A percentile compares a stretch with the other conserved stretches of the same genome.
Evolutionary conservation across 208 protist genomes (phyloP).

Genomic region (Trypanosoma conorhini): DNA sequence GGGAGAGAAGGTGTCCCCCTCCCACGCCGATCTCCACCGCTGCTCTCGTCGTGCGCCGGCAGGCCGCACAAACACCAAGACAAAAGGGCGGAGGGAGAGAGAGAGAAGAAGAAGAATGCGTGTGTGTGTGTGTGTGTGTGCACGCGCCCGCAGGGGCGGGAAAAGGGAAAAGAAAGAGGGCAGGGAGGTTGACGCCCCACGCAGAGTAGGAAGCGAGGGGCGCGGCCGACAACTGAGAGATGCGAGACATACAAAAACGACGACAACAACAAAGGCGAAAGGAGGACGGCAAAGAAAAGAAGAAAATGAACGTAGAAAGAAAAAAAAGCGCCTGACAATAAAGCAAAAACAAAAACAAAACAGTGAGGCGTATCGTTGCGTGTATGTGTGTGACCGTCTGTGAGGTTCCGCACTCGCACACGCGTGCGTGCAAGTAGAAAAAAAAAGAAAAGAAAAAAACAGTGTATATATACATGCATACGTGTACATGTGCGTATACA

Average conservation of each 20-base stretch:
- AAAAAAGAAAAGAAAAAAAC: constrained; percentile 4
- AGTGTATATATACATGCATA: constrained; percentile 13
- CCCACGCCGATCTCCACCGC: not conserved
- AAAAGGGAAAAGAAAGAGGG: not conserved
- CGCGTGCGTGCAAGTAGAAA: not conserved
- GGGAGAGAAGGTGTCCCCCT: constrained; percentile 1
- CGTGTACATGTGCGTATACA: not conserved
- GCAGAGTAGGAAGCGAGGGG: too few relatives aligned
- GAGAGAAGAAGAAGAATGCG: constrained; percentile 7
- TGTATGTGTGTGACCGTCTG: too few relatives aligned
- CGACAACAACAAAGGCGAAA: not conserved
- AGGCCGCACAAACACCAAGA: not conserved
- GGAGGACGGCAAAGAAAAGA: not conserved
- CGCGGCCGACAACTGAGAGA: too few relatives aligned
- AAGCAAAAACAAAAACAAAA: constrained; percentile 14
- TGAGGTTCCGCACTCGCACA: not conserved
- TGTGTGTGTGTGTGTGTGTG: too few relatives aligned
- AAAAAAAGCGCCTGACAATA: not conserved
- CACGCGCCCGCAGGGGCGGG: too few relatives aligned
- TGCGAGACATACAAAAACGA: constrained; percentile 1
- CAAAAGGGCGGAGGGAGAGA: constrained; percentile 6
- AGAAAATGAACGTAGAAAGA: constrained; percentile 9
- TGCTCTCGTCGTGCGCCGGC: not conserved
- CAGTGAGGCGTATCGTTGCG: not conserved
- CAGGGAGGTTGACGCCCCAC: too few relatives aligned